phyloP scores from a whole-genome alignment of 192 early-diverging fungal species.

The Coemansia sp. region DNA sequence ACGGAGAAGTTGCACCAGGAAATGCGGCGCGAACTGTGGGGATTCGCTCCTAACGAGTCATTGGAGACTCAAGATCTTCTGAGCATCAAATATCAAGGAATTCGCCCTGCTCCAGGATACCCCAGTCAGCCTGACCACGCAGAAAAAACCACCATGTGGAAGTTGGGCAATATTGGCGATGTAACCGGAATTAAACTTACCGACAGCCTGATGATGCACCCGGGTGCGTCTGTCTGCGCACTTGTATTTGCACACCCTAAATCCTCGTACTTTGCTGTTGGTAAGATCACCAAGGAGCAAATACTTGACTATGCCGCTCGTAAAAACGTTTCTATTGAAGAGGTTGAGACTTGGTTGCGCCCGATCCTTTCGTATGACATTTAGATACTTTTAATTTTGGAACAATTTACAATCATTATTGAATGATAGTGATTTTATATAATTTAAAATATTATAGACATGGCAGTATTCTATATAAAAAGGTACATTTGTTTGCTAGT shows the following conservation, averaged over 20 bases:
- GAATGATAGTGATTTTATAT: background rate
- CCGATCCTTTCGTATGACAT: slow-evolving; percentile 71
- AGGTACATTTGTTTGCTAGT: too few species aligned
- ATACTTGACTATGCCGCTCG: slow-evolving; percentile 73
- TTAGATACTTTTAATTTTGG: background rate
- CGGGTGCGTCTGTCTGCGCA: slow-evolving; percentile 84
- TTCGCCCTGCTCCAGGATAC: slow-evolving; percentile 93
- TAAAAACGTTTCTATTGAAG: slow-evolving; percentile 63
- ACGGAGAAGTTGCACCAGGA: slow-evolving; percentile 89
- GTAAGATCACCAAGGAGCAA: slow-evolving; percentile 92
- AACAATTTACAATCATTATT: background rate
- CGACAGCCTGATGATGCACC: slow-evolving; percentile 92
- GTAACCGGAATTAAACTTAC: slow-evolving; percentile 84
- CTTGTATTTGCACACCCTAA: slow-evolving; percentile 73
- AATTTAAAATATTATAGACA: background rate
- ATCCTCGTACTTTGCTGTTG: slow-evolving; percentile 90
- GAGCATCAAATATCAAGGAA: slow-evolving; percentile 91
- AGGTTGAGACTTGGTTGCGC: slow-evolving; percentile 74
- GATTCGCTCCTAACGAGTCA: slow-evolving; percentile 74
- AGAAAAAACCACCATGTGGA: slow-evolving; percentile 93
- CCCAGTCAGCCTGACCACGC: slow-evolving; percentile 95
- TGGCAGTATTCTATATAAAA: background rate
- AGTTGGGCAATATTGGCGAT: slow-evolving; percentile 74
- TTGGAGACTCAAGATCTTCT: slow-evolving; percentile 79
- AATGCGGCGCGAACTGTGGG: slow-evolving; percentile 86